Evolutionary conservation across 2,329 filamentous ascomycete genomes (phyloP), one percentile per base, ranked within the genome.

Genomic region (Trichoderma sp.): DNA sequence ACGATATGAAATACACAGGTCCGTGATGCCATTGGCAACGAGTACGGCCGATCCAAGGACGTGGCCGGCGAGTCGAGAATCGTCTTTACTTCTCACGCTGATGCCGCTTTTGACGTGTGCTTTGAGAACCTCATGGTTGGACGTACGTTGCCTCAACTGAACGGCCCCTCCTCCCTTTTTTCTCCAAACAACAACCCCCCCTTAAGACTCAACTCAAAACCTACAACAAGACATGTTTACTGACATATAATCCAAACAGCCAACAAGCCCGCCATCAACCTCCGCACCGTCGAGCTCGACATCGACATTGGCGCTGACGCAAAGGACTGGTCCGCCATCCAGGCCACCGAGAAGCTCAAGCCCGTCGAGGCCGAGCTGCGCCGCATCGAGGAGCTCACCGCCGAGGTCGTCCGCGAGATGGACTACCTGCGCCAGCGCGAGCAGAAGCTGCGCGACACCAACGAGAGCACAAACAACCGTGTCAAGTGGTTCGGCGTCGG

Each of bases 401-500:
- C 86, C 75, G 95, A 98, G 85, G 90, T 98, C 75, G 95, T 98
- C 63, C 83, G 83, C 74, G 95, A 98, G 87, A 97, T 99, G 95
- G 95, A 98, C 75, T 99, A 98, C 84, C 89, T 99, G 78, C 90
- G 96, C 76, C 78, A 83, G 51, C 90, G 96, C 78, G 96, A 99
- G 87, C 94, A 97, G 89, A 97, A 94, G 86, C 88, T 99, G 78
- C 89, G 96, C 81, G 95, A 99, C 85, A 99, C 96, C 77, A 99
- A 99, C 83, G 96, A 99, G 91, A 98, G 95, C 87, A 99, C 96
- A 76, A 99, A 99, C 85, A 96, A 93, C 84, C 90, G 96, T 73
- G 96, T 99, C 79, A 99, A 98, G 87, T 98, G 94, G 94, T 99
- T 99, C 83, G 95, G 95, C 63, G 91, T 98, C 81, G 90, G 91